Percentiles rank a stretch among this genome's conserved stretches.
phyloP scores from a whole-genome alignment of 176 grass and related monocot species.

The Lolium perenne region DNA sequence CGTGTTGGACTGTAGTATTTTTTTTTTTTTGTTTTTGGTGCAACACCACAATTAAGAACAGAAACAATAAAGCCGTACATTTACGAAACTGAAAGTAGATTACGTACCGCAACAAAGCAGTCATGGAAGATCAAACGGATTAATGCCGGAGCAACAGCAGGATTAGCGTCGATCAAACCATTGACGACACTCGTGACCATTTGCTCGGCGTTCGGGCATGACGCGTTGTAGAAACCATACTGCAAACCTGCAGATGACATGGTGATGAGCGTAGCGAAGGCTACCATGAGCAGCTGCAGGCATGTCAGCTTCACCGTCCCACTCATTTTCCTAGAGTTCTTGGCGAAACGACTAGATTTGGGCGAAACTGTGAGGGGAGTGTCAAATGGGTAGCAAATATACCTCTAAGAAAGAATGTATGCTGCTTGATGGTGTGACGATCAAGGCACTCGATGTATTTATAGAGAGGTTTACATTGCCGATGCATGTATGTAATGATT shows the following conservation, averaged over 20 bases:
- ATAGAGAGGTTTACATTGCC: neutral
- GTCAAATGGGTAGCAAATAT: neutral
- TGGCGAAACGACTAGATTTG: neutral
- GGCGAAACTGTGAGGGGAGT: neutral
- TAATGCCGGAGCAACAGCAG: constrained; percentile 24
- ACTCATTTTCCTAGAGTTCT: neutral
- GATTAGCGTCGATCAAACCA: constrained; percentile 21
- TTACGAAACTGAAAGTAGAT: neutral
- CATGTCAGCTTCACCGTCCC: neutral
- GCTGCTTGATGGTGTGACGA: neutral
- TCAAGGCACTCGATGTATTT: constrained; percentile 17
- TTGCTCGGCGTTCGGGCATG: constrained; percentile 47
- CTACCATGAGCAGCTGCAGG: constrained; percentile 30
- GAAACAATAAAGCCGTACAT: too few species aligned
- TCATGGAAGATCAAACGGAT: constrained; percentile 62
- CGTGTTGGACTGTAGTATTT: neutral
- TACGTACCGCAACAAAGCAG: constrained; percentile 56
- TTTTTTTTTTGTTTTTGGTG: too few species aligned
- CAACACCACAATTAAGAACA: neutral
- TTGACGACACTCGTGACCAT: constrained; percentile 42
- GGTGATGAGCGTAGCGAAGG: constrained; percentile 17
- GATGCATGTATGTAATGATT: neutral
- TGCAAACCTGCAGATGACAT: constrained; percentile 38
- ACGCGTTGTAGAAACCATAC: constrained; percentile 45
- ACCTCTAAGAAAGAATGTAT: too few species aligned